A percentile compares a stretch with the other conserved stretches of the same genome.
Conservation (phyloP, 129 eudicot genomes). For the Lonicera japonica region DNA sequence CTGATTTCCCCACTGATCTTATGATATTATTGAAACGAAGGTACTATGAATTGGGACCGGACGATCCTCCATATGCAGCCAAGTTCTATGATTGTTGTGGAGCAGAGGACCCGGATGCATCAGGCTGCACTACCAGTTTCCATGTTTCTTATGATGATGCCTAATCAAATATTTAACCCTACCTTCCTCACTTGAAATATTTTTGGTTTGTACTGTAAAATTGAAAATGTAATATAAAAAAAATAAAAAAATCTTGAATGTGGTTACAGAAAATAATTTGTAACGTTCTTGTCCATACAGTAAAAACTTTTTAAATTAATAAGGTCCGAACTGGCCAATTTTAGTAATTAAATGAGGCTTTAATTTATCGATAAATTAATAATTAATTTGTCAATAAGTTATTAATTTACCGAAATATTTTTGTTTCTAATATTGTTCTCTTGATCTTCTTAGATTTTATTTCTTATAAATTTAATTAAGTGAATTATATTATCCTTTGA, state of each 20-base stretch:
- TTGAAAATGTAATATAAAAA: not conserved
- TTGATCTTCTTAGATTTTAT: too few species aligned
- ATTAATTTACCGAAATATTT: too few species aligned
- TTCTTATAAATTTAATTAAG: too few species aligned
- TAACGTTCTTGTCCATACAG: not conserved
- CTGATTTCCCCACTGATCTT: too few species aligned
- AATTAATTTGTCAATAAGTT: not conserved
- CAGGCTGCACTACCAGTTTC: conserved; percentile 69
- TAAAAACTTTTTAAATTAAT: too few species aligned
- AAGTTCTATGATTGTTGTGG: conserved; percentile 95
- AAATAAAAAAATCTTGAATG: not conserved
- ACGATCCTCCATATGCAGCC: conserved; percentile 98
- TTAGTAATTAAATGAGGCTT: too few species aligned
- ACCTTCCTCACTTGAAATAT: not conserved
- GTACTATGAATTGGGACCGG: conserved; percentile 80
- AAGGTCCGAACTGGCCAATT: too few species aligned
- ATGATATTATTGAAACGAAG: conserved; percentile 14
- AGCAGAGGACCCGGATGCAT: conserved; percentile 72
- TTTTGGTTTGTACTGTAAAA: not conserved
- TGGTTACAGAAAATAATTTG: not conserved
- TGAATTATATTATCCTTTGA: too few species aligned
- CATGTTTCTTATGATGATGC: conserved; percentile 72
- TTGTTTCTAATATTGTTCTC: too few species aligned
- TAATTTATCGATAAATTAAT: too few species aligned
- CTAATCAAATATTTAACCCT: conserved; percentile 1